Conservation (phyloP, 129 eudicot species). For the Scalesia atractyloides region DNA sequence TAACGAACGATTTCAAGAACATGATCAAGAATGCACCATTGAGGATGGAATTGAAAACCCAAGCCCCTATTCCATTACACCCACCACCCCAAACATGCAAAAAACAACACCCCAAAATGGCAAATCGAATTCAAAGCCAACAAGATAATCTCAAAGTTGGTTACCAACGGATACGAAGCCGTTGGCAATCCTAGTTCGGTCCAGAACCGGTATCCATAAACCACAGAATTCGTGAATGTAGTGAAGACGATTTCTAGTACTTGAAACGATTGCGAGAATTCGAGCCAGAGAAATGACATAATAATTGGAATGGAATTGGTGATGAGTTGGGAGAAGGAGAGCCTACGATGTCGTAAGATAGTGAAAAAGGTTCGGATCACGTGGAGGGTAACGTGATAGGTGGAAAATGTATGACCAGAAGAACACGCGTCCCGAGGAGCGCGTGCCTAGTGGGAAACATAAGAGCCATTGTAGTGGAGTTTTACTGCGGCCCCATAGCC, state of each 20-base stretch:
- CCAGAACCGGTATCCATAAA: constrained; percentile 56
- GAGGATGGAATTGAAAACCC: constrained; percentile 58
- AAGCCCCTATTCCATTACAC: constrained; percentile 75
- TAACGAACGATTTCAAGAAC: constrained; percentile 42
- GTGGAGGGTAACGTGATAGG: constrained; percentile 66
- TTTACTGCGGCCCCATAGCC: constrained; percentile 67
- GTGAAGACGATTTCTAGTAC: constrained; percentile 50
- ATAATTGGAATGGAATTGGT: constrained; percentile 51
- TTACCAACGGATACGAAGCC: constrained; percentile 43
- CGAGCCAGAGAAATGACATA: constrained; percentile 69
- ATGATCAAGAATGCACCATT: constrained; percentile 46
- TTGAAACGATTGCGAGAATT: constrained; percentile 63
- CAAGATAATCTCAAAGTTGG: constrained; percentile 42
- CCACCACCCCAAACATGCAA: constrained; percentile 59
- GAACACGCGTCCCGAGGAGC: constrained; percentile 76
- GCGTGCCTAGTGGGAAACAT: constrained; percentile 77
- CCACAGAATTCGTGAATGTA: constrained; percentile 40
- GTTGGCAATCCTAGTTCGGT: constrained; percentile 46
- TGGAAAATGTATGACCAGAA: constrained; percentile 75
- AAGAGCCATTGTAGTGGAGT: constrained; percentile 76
- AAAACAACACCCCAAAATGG: constrained; percentile 50
- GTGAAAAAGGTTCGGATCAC: constrained; percentile 44
- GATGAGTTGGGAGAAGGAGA: constrained; percentile 48
- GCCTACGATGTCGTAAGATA: constrained; percentile 45
- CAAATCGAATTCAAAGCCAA: constrained; percentile 44